Base-by-base conservation (phyloP, 345 rosid species). In the Salix purpurea region DNA sequence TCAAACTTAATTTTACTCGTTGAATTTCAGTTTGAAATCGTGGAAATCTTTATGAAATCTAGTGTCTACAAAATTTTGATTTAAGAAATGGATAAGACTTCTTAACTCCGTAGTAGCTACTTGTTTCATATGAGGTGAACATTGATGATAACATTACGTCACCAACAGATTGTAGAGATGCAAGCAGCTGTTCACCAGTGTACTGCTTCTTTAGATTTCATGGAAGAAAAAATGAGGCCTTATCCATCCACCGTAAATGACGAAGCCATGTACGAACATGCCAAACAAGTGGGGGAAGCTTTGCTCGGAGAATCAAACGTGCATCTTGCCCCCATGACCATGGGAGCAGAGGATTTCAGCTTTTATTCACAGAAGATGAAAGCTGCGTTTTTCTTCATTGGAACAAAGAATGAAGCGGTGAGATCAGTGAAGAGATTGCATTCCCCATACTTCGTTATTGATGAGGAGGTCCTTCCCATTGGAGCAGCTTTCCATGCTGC, bases 341-440 rank as follows among this genome's bases (percentile, higher is more conserved):
- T 89, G 94, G 94, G 13, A 54, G 90, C 90, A 30, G 94, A 90
- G 79, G 94, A 90, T 73, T 90, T 90, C 79, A 76, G 90, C 84
- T 90, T 86, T 85, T 88, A 81, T 73, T 74, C 88, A 12, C 69
- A 87, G 75, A 83, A 81, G 80, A 84, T 86, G 79, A 77, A 76
- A 24, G 83, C 91, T 15, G 83, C 90, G 21, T 69, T 88, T 40
- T 88, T 85, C 82, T 1, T 70, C 40, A 83, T 88, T 0, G 90
- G 89, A 37, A 62, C 71, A 50, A 76, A 67, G 21, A 83, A 85
- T 21, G 82, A 83, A 23, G 62, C 77, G 2, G 21, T 54, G 9
- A 67, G 72, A 39, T 40, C 78, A 60, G 65, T 6, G 2, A 4
- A 36, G 16, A 15, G 21, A 9, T 10, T 83, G 76, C 92, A 89